phyloP scores from a whole-genome alignment of 139 green algal genomes.

The Chlorella sorokiniana region DNA sequence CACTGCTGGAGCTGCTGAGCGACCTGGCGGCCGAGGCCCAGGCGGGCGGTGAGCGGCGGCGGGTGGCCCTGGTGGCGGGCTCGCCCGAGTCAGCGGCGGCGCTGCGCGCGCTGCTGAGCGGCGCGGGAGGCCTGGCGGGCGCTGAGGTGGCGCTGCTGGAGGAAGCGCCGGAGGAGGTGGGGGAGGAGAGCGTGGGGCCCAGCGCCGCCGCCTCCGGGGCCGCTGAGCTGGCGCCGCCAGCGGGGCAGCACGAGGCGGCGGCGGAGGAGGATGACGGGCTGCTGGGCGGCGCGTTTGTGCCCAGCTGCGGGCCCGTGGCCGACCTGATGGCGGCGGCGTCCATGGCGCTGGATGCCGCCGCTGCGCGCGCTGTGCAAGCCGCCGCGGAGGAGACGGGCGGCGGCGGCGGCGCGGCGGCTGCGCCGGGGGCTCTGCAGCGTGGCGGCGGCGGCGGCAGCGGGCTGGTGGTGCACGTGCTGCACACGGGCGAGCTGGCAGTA shows the following conservation, averaged over 20 bases:
- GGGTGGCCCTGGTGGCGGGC: slow-evolving; percentile 19
- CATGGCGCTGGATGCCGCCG: background rate
- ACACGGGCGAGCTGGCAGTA: background rate
- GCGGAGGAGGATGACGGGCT: background rate
- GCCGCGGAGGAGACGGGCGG: background rate
- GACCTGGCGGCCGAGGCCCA: slow-evolving; percentile 8
- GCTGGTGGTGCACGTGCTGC: slow-evolving; percentile 24
- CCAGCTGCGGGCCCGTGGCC: background rate
- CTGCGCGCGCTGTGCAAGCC: background rate
- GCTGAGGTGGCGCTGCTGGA: background rate
- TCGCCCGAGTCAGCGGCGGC: background rate
- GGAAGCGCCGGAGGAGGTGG: background rate
- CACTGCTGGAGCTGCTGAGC: slow-evolving; percentile 17
- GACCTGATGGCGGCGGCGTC: background rate
- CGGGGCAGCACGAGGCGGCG: background rate
- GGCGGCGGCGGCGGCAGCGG: background rate
- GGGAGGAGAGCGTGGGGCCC: background rate
- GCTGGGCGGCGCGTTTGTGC: background rate
- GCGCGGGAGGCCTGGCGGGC: background rate
- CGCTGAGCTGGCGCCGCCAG: background rate
- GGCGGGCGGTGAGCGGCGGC: background rate
- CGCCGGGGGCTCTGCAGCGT: background rate
- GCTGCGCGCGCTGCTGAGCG: background rate
- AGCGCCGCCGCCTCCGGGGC: background rate
- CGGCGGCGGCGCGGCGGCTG: background rate